Conservation (phyloP, 1,139 yeast genomes). For the Suhomyces bokatorum region DNA sequence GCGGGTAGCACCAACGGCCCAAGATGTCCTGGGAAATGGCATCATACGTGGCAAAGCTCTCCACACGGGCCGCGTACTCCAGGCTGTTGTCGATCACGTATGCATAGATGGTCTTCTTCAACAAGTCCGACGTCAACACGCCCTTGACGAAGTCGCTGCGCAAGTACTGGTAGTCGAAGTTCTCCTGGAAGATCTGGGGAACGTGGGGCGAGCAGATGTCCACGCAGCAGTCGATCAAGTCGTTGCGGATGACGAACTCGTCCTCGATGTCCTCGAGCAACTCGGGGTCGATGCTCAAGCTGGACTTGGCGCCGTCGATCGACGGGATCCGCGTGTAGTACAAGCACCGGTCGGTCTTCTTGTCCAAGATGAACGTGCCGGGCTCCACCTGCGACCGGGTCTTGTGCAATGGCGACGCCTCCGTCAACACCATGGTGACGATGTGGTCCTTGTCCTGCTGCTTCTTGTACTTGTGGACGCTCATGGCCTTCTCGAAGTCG, state of each 20-base stretch:
- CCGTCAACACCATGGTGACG: slow-evolving; percentile 88
- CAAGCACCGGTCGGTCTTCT: slow-evolving; percentile 69
- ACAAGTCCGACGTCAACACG: slow-evolving; percentile 82
- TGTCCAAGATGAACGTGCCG: slow-evolving; percentile 81
- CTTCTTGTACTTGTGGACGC: slow-evolving; percentile 70
- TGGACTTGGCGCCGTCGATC: slow-evolving; percentile 51
- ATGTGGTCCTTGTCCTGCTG: slow-evolving; percentile 83
- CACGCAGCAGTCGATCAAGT: slow-evolving; percentile 91
- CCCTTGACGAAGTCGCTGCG: slow-evolving; percentile 90
- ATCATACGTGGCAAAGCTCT: slow-evolving; percentile 89
- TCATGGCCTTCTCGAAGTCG: slow-evolving; percentile 72
- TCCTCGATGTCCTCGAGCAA: slow-evolving; percentile 71
- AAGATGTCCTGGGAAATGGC: slow-evolving; percentile 89
- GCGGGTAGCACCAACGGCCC: slow-evolving; percentile 90
- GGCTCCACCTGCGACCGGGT: slow-evolving; percentile 78
- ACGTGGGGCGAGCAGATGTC: slow-evolving; percentile 95
- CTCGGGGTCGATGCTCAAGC: slow-evolving; percentile 81
- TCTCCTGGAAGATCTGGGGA: slow-evolving; percentile 93
- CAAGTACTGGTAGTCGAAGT: slow-evolving; percentile 87
- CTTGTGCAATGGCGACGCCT: slow-evolving; percentile 84
- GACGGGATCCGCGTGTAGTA: slow-evolving; percentile 78
- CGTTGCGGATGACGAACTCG: slow-evolving; percentile 80
- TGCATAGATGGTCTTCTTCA: slow-evolving; percentile 89
- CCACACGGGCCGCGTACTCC: slow-evolving; percentile 88
- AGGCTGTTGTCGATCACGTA: slow-evolving; percentile 66